Conservation (phyloP, 495 filamentous ascomycete species). For the Hyaloscypha hepaticicola region DNA sequence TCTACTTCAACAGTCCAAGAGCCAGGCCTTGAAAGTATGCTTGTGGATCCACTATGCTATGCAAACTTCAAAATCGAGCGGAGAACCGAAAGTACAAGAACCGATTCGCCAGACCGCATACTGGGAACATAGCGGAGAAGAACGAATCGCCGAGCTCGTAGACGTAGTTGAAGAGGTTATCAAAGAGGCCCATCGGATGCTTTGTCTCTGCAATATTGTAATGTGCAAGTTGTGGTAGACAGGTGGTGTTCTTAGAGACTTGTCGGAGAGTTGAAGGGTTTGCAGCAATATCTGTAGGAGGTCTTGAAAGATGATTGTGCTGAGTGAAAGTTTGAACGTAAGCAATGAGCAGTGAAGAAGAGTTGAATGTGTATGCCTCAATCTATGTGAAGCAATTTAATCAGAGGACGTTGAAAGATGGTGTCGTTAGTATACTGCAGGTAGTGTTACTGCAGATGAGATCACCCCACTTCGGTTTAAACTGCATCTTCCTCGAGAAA, state of each 20-base stretch:
- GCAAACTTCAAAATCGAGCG: not conserved
- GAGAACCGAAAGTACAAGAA: not conserved
- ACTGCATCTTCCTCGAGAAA: not conserved
- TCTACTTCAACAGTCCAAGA: not conserved
- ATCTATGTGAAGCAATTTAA: no score
- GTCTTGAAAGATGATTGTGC: no score
- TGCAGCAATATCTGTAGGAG: no score
- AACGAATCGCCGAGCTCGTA: not conserved
- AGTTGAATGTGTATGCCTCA: no score
- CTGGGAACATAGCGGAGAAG: not conserved
- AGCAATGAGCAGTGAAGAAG: not conserved
- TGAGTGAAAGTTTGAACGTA: no score
- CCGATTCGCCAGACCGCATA: not conserved
- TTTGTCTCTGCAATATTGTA: not conserved
- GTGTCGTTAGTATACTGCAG: no score
- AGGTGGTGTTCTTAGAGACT: not conserved
- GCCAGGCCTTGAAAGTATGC: no score
- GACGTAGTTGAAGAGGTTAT: conserved; percentile 3
- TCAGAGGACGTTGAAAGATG: no score
- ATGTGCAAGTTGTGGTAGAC: not conserved
- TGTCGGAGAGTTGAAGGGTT: not conserved
- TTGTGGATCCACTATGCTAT: no score
- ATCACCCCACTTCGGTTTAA: not conserved
- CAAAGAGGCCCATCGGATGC: not conserved
- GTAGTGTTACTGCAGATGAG: not conserved